Evolutionary conservation across 1,284 basidiomycete genomes (phyloP).

Genomic region (Coriolopsis trogii): DNA sequence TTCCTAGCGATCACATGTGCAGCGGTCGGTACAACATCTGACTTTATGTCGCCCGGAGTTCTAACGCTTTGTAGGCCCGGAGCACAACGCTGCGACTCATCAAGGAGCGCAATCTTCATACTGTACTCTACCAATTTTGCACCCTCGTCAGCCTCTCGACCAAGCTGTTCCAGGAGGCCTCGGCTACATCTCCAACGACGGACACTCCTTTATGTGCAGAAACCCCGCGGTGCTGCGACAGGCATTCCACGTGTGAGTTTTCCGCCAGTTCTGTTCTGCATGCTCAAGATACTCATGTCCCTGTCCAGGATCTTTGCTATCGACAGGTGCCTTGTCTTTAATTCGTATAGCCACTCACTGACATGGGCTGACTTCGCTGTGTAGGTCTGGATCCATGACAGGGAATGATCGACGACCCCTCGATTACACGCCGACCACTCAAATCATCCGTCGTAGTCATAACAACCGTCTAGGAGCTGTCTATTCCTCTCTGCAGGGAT

Average conservation of each 20-base stretch:
- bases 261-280: too few species aligned
- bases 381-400: conserved; percentile 59
- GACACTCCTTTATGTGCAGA: conserved; percentile 55
- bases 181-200: conserved; percentile 60
- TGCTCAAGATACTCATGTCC: too few species aligned
- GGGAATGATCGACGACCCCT: conserved; percentile 43
- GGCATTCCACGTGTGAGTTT: conserved; percentile 64
- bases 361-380: too few species aligned
- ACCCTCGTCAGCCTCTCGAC: conserved; percentile 40
- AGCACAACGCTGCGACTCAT: conserved; percentile 46
- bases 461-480: conserved; percentile 63
- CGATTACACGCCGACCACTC: conserved; percentile 45
- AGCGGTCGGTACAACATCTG: not conserved
- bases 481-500: conserved; percentile 52
- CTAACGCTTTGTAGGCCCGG: conserved; percentile 41
- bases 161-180: conserved; percentile 30
- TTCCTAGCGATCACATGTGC: not conserved
- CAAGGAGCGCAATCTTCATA: conserved; percentile 52
- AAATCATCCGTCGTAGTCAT: conserved; percentile 37
- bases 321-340: too few species aligned
- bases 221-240: conserved; percentile 58
- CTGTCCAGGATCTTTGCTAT: conserved; percentile 57
- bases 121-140: conserved; percentile 58
- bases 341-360: too few species aligned
- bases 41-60: not conserved